phyloP scores from a whole-genome alignment of 192 early-diverging fungal genomes.

The Backusella luteola region DNA sequence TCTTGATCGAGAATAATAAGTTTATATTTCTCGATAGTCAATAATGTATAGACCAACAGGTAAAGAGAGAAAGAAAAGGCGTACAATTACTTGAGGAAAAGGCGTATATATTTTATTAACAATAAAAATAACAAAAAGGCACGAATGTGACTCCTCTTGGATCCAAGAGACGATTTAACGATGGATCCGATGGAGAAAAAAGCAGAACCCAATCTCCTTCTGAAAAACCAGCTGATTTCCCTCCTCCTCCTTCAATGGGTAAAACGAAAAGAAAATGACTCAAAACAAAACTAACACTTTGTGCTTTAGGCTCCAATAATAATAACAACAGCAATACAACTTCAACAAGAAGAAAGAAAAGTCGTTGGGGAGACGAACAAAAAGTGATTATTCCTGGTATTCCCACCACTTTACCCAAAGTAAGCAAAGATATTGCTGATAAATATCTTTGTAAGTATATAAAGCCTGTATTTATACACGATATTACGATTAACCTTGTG shows the following conservation, averaged over 20 bases:
- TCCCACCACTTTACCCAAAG: slow-evolving; percentile 73
- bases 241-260: neutral
- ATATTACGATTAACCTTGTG: neutral
- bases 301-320: neutral
- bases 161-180: slow-evolving; percentile 18
- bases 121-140: neutral
- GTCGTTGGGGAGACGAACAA: slow-evolving; percentile 87
- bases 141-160: slow-evolving; percentile 25
- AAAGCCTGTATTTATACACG: neutral
- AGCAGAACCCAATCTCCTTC: neutral
- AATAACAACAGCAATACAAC: neutral
- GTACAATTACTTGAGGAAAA: neutral
- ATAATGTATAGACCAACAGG: slow-evolving; percentile 19
- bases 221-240: neutral
- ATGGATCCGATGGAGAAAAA: slow-evolving; percentile 11
- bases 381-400: slow-evolving; percentile 73
- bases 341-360: slow-evolving; percentile 66
- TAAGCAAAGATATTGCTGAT: slow-evolving; percentile 81
- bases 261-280: neutral
- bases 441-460: slow-evolving; percentile 61
- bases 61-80: neutral
- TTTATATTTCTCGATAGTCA: neutral
- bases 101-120: neutral
- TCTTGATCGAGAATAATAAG: neutral
- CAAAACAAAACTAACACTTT: neutral